Percentiles rank a stretch among this genome's conserved stretches.
phyloP scores from a whole-genome alignment of 495 filamentous ascomycete genomes.

The Parathielavia hyrcaniae region DNA sequence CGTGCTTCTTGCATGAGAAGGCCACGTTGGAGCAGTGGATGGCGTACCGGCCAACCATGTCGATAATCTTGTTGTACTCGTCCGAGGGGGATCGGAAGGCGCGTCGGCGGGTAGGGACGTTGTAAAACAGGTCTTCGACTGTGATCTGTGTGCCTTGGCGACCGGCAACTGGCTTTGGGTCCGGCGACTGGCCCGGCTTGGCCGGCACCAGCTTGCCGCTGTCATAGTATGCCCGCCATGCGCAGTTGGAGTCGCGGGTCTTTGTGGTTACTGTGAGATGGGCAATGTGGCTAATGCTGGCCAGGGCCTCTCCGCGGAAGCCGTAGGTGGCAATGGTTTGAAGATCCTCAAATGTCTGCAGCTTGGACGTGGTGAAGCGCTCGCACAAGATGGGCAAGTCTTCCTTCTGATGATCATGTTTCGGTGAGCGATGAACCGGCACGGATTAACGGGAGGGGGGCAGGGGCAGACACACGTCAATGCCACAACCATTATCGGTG shows the following conservation, averaged over 20 bases:
- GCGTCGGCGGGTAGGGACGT: constrained; percentile 77
- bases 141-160: constrained; percentile 95
- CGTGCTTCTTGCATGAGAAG: constrained; percentile 95
- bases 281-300: constrained; percentile 97
- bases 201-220: constrained; percentile 76
- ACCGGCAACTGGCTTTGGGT: constrained; percentile 84
- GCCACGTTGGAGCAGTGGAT: constrained; percentile 89
- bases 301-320: constrained; percentile 93
- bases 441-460: background rate
- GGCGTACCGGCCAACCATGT: constrained; percentile 88
- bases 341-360: constrained; percentile 93
- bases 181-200: constrained; percentile 85
- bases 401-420: constrained; percentile 58
- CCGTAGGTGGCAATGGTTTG: constrained; percentile 90
- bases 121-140: constrained; percentile 97
- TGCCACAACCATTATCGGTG: constrained; percentile 95
- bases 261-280: constrained; percentile 93
- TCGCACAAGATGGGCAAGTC: constrained; percentile 93
- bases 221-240: constrained; percentile 80
- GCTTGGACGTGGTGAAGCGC: constrained; percentile 92
- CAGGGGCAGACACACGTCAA: constrained; percentile 59
- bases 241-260: constrained; percentile 81
- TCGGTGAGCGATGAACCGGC: constrained; percentile 20
- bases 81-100: constrained; percentile 90
- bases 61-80: constrained; percentile 96